A percentile compares a stretch with the other conserved stretches of the same genome.
Conservation (phyloP, 129 eudicot species). For the Flaveria sonorensis region DNA sequence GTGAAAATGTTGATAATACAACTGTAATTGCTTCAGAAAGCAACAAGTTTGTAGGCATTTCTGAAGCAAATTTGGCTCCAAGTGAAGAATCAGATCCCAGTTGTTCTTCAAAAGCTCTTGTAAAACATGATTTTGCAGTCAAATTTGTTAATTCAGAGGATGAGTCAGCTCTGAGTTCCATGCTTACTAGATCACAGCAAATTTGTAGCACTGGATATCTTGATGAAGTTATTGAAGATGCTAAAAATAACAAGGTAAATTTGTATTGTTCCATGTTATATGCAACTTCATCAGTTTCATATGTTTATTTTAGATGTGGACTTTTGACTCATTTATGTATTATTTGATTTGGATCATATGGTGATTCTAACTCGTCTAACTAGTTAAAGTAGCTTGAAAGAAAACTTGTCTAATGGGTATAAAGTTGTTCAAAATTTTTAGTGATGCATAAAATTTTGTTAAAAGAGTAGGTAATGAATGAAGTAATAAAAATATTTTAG, state of each 20-base stretch:
- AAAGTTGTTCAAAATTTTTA: background rate
- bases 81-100: slow-evolving; percentile 33
- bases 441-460: background rate
- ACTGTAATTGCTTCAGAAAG: slow-evolving; percentile 7
- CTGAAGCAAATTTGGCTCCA: slow-evolving; percentile 16
- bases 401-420: background rate
- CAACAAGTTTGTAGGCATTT: slow-evolving; percentile 11
- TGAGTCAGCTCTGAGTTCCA: slow-evolving; percentile 33
- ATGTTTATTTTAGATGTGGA: background rate
- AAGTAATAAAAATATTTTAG: background rate
- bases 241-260: slow-evolving; percentile 70
- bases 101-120: slow-evolving; percentile 18
- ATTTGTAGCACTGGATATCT: slow-evolving; percentile 50
- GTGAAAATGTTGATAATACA: slow-evolving; percentile 24
- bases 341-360: background rate
- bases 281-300: background rate
- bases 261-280: background rate
- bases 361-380: background rate
- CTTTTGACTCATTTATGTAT: background rate
- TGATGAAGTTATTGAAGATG: slow-evolving; percentile 66
- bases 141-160: slow-evolving; percentile 37
- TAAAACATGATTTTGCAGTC: slow-evolving; percentile 1
- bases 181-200: slow-evolving; percentile 47
- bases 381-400: background rate
- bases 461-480: background rate